These are phyloP conservation scores for Apophysomyces trapeziformis DNA, from an alignment of 371 early-diverging fungal species.

Conservation along the genomic window DNA sequence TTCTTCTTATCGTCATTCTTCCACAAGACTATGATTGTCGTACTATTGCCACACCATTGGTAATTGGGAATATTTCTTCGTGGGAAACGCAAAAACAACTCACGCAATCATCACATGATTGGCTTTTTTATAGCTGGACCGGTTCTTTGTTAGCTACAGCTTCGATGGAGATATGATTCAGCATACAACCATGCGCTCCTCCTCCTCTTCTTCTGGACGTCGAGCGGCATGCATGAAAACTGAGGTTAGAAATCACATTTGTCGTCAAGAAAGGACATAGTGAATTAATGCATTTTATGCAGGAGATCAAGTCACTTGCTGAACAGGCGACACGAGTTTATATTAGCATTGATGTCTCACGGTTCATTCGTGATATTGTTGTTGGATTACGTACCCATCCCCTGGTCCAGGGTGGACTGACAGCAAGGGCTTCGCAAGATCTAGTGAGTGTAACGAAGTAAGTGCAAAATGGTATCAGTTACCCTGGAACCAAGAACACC, in stretches of 20 bases:
- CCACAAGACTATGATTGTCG: conserved; percentile 33
- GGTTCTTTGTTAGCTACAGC: conserved; percentile 57
- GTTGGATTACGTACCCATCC: conserved; percentile 67
- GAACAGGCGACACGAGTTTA: conserved; percentile 53
- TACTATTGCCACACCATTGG: conserved; percentile 39
- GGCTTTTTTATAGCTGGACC: conserved; percentile 47
- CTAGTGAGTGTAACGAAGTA: conserved; percentile 61
- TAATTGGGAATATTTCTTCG: conserved; percentile 10
- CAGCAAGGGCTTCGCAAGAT: conserved; percentile 64
- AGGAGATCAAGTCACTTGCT: conserved; percentile 60
- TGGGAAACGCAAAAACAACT: background rate
- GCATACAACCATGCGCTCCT: conserved; percentile 20
- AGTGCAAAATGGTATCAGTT: background rate
- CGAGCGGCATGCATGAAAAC: conserved; percentile 25
- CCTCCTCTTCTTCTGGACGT: conserved; percentile 25
- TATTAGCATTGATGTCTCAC: conserved; percentile 60
- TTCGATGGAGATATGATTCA: conserved; percentile 47
- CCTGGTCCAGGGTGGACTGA: conserved; percentile 60
- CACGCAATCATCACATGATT: background rate
- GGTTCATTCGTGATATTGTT: conserved; percentile 67
- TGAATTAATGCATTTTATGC: background rate
- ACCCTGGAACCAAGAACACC: background rate
- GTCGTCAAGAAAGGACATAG: background rate
- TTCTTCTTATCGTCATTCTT: conserved; percentile 40
- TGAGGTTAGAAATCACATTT: background rate